A percentile compares a stretch with the other conserved stretches of the same genome.
These are phyloP conservation scores for Xylaria flabelliformis DNA, from an alignment of 495 filamentous ascomycete species.

Conservation along the genomic window DNA sequence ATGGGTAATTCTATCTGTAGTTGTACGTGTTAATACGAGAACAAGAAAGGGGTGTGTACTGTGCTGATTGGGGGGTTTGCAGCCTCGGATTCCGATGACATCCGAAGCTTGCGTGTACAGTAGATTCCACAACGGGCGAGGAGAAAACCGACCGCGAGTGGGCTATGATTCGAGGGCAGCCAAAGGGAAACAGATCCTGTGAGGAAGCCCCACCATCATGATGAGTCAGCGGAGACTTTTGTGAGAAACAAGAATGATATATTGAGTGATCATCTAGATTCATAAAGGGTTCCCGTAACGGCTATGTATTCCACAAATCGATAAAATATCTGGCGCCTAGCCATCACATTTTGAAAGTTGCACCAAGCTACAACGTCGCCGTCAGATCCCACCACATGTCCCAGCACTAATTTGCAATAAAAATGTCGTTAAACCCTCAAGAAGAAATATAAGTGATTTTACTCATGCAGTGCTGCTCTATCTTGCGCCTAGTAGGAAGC, in stretches of 20 bases:
- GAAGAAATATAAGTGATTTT: background rate
- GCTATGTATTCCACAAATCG: background rate
- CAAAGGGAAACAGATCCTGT: background rate
- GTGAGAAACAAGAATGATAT: background rate
- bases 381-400: background rate
- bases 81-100: background rate
- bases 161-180: background rate
- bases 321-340: background rate
- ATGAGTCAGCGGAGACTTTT: background rate
- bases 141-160: background rate
- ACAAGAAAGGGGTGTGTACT: background rate
- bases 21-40: background rate
- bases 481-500: too few species aligned
- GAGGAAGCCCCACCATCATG: background rate
- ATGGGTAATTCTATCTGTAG: background rate
- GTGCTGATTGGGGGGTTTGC: conserved; percentile 2
- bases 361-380: background rate
- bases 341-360: background rate
- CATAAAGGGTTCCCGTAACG: background rate
- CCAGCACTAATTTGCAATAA: background rate
- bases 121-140: background rate
- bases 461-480: background rate
- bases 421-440: background rate
- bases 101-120: background rate
- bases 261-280: background rate